These are phyloP conservation scores for Acanthamoeba divionensis DNA, from an alignment of 208 protist genomes.

Conservation along the genomic window DNA sequence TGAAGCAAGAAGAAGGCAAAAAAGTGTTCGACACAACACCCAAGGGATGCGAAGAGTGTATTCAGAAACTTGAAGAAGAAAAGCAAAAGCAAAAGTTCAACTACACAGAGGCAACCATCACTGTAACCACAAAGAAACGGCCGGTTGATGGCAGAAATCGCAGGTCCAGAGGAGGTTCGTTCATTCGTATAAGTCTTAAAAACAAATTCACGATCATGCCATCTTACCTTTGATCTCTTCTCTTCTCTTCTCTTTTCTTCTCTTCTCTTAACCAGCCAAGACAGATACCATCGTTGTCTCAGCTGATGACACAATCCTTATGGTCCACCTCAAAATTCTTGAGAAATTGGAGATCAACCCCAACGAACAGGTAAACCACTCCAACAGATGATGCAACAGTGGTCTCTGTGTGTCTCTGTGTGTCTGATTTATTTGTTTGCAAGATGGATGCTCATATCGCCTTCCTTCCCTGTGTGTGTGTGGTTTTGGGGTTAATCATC, in stretches of 20 bases:
- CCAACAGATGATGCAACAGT: no score
- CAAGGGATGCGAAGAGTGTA: background rate
- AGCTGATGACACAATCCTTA: slow-evolving; percentile 9
- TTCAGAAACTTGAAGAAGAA: background rate
- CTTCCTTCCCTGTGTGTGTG: background rate
- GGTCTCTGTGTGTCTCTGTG: no score
- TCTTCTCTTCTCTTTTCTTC: background rate
- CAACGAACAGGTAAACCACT: slow-evolving; percentile 2
- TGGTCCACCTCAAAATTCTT: slow-evolving; percentile 39
- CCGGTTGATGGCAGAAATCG: background rate
- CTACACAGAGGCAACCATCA: background rate
- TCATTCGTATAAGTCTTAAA: background rate
- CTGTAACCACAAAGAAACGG: background rate
- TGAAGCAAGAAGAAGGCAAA: background rate
- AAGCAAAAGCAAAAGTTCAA: slow-evolving; percentile 1
- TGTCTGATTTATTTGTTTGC: no score
- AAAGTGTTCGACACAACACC: background rate
- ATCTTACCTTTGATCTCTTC: background rate
- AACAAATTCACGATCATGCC: background rate
- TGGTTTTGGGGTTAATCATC: background rate
- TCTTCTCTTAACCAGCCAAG: background rate
- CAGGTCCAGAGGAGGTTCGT: background rate
- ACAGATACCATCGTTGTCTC: slow-evolving; percentile 24
- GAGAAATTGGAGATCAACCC: slow-evolving; percentile 36
- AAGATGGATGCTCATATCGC: no score